Evolutionary conservation across 768 basidiomycete species (phyloP), one percentile per base, ranked within the genome.

Genomic region (Ramaria sp.): DNA sequence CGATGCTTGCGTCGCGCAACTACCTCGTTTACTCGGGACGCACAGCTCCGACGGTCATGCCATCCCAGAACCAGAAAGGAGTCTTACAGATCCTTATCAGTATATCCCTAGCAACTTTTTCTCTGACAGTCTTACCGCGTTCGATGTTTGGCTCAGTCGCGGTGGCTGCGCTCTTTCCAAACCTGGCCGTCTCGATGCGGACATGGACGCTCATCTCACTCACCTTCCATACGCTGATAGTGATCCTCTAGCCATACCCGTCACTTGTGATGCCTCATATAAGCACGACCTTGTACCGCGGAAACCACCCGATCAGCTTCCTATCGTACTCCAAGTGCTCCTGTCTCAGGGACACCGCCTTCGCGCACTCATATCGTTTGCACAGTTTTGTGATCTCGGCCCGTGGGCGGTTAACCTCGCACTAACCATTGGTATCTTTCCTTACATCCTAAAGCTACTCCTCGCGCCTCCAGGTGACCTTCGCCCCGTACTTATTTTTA

Each of bases 351-450:
- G 90, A 0, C 94, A 98, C 67, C 85, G 96, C 38, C 81, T 98
- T 5, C 83, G 92, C 6, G 96, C 96, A 2, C 82, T 99, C 57
- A 95, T 97, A 59, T 81, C 97, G 22, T 78, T 99, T 5, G 95
- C 93, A 32, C 90, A 94, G 70, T 99, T 98, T 61, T 92, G 98
- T 61, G 96, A 99, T 65, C 79, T 99, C 6, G 96, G 96, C 0
- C 94, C 96, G 12, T 98, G 96, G 95, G 96, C 96, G 0, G 96
- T 98, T 47, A 88, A 96, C 61, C 81, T 97, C 13, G 93, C 95
- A 12, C 76, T 99, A 34, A 86, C 87, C 5, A 97, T 99, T 62
- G 96, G 96, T 12, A 97, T 98, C 63, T 98, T 97, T 73, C 95
- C 96, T 3, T 99, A 98, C 66, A 97, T 98, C 49, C 89, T 91